phyloP scores from a whole-genome alignment of 31 red algal species.

The Porphyra umbilicalis region DNA sequence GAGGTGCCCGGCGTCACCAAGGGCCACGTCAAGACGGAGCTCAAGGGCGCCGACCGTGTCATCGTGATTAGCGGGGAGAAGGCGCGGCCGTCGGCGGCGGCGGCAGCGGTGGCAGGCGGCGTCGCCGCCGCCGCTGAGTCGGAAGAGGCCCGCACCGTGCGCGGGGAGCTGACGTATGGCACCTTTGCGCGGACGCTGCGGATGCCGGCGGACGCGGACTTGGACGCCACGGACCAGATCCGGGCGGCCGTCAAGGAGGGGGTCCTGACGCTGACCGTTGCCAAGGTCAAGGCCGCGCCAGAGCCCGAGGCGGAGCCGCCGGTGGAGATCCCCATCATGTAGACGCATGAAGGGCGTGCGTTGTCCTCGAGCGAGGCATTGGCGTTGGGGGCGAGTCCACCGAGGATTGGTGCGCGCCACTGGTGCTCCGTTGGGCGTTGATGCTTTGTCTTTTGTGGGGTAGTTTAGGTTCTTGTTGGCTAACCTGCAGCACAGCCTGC shows the following conservation, averaged over 20 bases:
- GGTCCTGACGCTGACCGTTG: neutral
- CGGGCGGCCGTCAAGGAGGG: neutral
- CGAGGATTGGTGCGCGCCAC: no score
- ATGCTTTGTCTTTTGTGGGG: no score
- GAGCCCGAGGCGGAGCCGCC: neutral
- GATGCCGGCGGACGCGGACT: neutral
- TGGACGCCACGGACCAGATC: neutral
- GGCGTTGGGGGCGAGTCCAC: no score
- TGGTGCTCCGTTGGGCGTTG: no score
- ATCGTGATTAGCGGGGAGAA: neutral
- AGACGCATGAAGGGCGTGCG: no score
- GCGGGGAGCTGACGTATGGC: neutral
- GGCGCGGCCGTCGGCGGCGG: neutral
- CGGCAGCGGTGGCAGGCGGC: neutral
- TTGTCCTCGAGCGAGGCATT: no score
- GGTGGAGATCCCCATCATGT: neutral
- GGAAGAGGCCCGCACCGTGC: neutral
- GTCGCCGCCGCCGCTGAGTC: neutral
- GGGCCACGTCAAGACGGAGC: neutral
- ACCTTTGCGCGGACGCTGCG: neutral
- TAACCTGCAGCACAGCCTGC: no score
- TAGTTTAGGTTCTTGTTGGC: no score
- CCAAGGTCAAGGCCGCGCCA: neutral
- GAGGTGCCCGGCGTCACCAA: neutral
- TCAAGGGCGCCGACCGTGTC: neutral